Evolutionary conservation across 2,329 filamentous ascomycete genomes (phyloP), one percentile per base, ranked within the genome.

Genomic region (Claviceps cyperi): DNA sequence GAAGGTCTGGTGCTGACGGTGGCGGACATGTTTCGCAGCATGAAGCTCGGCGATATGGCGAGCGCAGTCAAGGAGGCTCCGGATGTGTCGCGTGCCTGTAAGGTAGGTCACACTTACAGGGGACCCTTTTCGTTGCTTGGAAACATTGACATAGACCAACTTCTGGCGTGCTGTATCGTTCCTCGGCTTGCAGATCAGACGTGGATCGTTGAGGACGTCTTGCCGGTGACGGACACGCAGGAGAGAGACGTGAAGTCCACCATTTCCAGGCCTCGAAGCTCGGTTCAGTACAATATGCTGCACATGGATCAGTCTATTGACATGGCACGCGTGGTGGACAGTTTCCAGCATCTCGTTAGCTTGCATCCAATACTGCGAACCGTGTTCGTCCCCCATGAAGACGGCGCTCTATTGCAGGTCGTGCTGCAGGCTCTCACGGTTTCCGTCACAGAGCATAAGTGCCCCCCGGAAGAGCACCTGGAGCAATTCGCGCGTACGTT

Each of bases 291-390:
- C 58, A 79, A 80, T 53, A 69, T 81, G 52, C 77, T 85, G 61
- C 78, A 78, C 62, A 74, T 85, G 49, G 71, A 77, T 22, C 70
- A 68, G 0, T 54, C 57, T 0, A 65, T 83, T 13, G 66, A 82
- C 48, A 58, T 69, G 14, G 62, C 68, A 11, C 69, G 70, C 13
- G 68, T 82, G 22, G 65, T 73, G 35, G 53, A 63, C 17, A 70
- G 70, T 46, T 80, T 76, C 54, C 69, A 71, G 46, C 66, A 77
- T 36, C 72, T 84, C 3, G 75, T 84, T 1, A 63, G 71, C 2
- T 69, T 69, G 7, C 80, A 83, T 58, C 80, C 84, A 56, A 80
- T 84, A 22, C 66, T 85, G 2, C 75, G 80, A 4, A 84, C 81
- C 0, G 76, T 84, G 5, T 85, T 84, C 54, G 70, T 83, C 14